Evolutionary conservation across 2,329 filamentous ascomycete species (phyloP), one percentile per base, ranked within the genome.

Genomic region (Fusarium redolens): DNA sequence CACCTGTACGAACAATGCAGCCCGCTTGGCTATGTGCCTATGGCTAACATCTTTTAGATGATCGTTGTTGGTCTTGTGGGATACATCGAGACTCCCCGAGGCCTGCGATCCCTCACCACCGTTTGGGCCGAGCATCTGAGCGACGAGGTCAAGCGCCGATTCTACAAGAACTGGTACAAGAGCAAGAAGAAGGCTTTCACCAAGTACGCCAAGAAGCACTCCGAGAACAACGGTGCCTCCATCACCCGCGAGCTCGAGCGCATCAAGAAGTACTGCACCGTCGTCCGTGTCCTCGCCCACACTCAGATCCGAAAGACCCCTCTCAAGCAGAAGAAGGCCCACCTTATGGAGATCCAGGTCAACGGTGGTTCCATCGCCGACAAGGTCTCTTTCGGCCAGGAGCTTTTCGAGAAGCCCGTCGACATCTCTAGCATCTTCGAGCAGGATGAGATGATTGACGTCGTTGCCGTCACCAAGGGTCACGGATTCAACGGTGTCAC

Each of bases 121-220:
- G 94, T 99, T 85, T 99, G 96, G 96, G 96, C 96, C 83, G 96
- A 98, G 92, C 96, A 99, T 87, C 87, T 99, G 87, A 94, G 93
- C 88, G 96, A 99, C 87, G 96, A 98, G 89, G 85, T 99, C 87
- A 97, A 97, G 93, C 94, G 96, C 83, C 94, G 96, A 85, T 99
- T 99, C 94, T 99, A 99, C 94, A 98, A 98, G 95, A 99, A 99
- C 93, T 99, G 96, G 96, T 99, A 99, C 93, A 97, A 97, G 93
- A 95, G 92, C 91, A 99, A 99, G 95, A 98, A 98, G 94, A 99
- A 99, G 96, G 96, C 96, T 75, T 99, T 99, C 91, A 99, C 96
- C 91, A 98, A 97, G 91, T 99, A 99, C 89, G 94, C 96, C 90
- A 99, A 98, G 94, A 96, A 97, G 92, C 94, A 98, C 92, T 95